phyloP scores from a whole-genome alignment of 441 rosid species.

The Melastoma candidum region DNA sequence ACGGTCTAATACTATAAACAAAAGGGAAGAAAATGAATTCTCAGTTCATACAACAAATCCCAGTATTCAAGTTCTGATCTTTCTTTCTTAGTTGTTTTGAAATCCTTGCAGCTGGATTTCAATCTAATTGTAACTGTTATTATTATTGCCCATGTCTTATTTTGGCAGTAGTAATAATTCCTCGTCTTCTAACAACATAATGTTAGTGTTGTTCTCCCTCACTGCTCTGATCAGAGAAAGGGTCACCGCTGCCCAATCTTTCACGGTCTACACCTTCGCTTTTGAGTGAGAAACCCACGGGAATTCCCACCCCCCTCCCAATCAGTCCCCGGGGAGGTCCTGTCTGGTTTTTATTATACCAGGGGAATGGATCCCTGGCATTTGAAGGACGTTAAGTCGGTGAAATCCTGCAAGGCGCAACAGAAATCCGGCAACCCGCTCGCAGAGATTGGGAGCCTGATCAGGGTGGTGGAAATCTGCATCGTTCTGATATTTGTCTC shows the following conservation, averaged over 20 bases:
- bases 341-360: too few species aligned
- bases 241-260: slow-evolving; percentile 19
- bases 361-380: slow-evolving; percentile 46
- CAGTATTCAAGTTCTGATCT: too few species aligned
- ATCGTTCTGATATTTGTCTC: slow-evolving; percentile 43
- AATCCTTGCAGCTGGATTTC: too few species aligned
- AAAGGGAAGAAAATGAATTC: too few species aligned
- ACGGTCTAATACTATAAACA: too few species aligned
- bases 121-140: too few species aligned
- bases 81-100: too few species aligned
- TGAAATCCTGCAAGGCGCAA: slow-evolving; percentile 40
- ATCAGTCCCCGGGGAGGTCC: too few species aligned
- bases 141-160: neutral
- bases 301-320: too few species aligned
- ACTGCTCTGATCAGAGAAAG: slow-evolving; percentile 23
- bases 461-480: slow-evolving; percentile 55
- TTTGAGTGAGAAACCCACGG: slow-evolving; percentile 22
- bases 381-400: slow-evolving; percentile 23
- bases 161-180: neutral
- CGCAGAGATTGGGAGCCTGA: slow-evolving; percentile 36
- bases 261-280: slow-evolving; percentile 20
- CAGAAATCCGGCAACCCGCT: slow-evolving; percentile 30
- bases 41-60: too few species aligned
- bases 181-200: neutral
- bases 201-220: slow-evolving; percentile 13